These are phyloP conservation scores for Cylindrotheca fusiformis DNA, from an alignment of 108 stramenopile genomes.

Conservation along the genomic window DNA sequence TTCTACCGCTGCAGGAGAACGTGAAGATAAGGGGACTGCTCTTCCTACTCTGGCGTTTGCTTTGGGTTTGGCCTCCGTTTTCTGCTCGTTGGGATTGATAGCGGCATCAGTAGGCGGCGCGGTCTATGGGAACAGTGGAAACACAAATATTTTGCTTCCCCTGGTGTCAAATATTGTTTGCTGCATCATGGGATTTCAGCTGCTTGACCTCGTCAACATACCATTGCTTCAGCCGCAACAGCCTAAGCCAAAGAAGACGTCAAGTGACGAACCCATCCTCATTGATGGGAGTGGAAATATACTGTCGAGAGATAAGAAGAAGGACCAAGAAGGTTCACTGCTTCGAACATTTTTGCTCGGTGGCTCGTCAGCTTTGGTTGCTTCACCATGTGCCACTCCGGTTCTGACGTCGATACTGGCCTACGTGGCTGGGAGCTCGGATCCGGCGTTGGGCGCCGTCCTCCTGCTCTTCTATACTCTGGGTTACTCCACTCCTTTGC, in stretches of 20 bases:
- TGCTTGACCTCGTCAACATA: slow-evolving; percentile 65
- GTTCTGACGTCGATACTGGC: slow-evolving; percentile 79
- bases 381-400: slow-evolving; percentile 82
- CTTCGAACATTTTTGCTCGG: slow-evolving; percentile 77
- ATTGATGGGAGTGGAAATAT: slow-evolving; percentile 31
- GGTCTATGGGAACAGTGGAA: slow-evolving; percentile 59
- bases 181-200: slow-evolving; percentile 74
- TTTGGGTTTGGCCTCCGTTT: slow-evolving; percentile 67
- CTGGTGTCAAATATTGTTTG: slow-evolving; percentile 57
- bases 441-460: slow-evolving; percentile 49
- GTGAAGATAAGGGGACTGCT: slow-evolving; percentile 52
- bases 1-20: slow-evolving; percentile 58
- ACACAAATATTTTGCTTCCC: slow-evolving; percentile 34
- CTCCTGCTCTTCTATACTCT: slow-evolving; percentile 73
- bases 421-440: slow-evolving; percentile 63
- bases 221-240: slow-evolving; percentile 31
- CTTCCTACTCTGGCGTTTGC: slow-evolving; percentile 64
- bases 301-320: slow-evolving; percentile 13
- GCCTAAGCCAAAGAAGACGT: not conserved
- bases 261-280: slow-evolving; percentile 23
- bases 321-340: slow-evolving; percentile 38
- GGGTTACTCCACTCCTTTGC: slow-evolving; percentile 78
- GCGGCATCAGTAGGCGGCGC: slow-evolving; percentile 64
- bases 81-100: slow-evolving; percentile 69
- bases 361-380: slow-evolving; percentile 77